Evolutionary conservation across 2,329 filamentous ascomycete genomes (phyloP).

Genomic region (Ophiocordyceps unilateralis): DNA sequence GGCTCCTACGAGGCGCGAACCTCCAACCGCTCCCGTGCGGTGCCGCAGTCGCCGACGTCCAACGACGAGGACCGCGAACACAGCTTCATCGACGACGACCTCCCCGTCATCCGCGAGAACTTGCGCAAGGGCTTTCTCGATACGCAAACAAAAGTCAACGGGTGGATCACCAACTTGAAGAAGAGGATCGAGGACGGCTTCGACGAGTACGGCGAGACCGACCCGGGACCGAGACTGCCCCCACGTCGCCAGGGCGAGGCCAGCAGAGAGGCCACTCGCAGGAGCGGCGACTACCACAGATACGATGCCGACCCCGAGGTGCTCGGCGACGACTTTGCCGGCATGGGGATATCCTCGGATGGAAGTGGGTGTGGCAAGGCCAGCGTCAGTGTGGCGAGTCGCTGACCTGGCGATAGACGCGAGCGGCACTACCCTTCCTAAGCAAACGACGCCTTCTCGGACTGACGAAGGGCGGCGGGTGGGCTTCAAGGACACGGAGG

Average conservation of each 20-base stretch:
- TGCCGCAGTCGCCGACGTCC: slow-evolving; percentile 20
- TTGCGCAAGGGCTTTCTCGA: slow-evolving; percentile 88
- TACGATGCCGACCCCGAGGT: slow-evolving; percentile 93
- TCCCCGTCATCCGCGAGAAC: slow-evolving; percentile 84
- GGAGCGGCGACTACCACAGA: slow-evolving; percentile 74
- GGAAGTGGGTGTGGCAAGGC: slow-evolving; percentile 38
- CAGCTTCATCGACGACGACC: slow-evolving; percentile 90
- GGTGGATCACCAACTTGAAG: slow-evolving; percentile 79
- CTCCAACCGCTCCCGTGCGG: slow-evolving; percentile 22
- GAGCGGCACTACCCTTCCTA: slow-evolving; percentile 2
- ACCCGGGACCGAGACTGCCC: slow-evolving; percentile 13
- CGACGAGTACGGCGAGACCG: slow-evolving; percentile 42
- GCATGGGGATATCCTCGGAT: slow-evolving; percentile 44
- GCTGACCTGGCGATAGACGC: slow-evolving; percentile 12
- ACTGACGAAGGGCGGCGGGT: slow-evolving; percentile 33
- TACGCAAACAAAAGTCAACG: slow-evolving; percentile 83
- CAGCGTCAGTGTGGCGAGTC: neutral
- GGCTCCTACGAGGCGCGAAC: slow-evolving; percentile 40
- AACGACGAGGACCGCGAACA: slow-evolving; percentile 52
- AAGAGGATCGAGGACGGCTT: slow-evolving; percentile 89
- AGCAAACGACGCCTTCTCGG: slow-evolving; percentile 20
- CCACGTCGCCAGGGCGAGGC: slow-evolving; percentile 40
- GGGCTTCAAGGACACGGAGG: slow-evolving; percentile 49
- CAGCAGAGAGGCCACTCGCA: slow-evolving; percentile 42
- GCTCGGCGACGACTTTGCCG: slow-evolving; percentile 74